Base-by-base conservation (phyloP, 2,329 filamentous ascomycete species). In the Chrysosporium keratinophilum region DNA sequence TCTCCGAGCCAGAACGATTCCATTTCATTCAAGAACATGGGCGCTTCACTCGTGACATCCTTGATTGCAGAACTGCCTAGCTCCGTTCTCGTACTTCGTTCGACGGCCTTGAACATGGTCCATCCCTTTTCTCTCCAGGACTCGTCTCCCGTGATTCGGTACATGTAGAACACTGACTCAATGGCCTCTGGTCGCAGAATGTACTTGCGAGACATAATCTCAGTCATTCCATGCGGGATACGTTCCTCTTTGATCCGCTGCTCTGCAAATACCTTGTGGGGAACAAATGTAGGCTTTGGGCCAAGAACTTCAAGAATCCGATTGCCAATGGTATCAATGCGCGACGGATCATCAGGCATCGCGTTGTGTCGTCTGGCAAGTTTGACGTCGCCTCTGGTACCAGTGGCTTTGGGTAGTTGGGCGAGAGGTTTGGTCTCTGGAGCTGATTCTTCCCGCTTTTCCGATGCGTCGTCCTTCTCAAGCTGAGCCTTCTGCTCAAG, bases 1-100 rank as follows among this genome's bases (percentile, higher is more conserved):
- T 95, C 89, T 4, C 87, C 86, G 57, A 89, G 75, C 87, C 89
- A 95, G 69, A 95, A 95, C 64, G 85, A 91, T 73, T 95, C 86
- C 86, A 91, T 90, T 61, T 76, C 75, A 66, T 89, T 80, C 39
- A 69, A 65, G 52, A 76, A 71, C n/a, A 74, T 68, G 0, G 88
- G 82, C 17, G 89, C 88, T 37, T 50, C 23, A 42, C 57, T 58
- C 12, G 54, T 60, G 17, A 60, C 58, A 57, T 65, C 65, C 10
- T 46, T 52, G 15, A 67, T 53, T 4, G 59, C 87, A 10, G 81
- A 83, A 70, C 88, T 82, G 7, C 82, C 88, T 46, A 78, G 76
- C 10, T 81, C 71, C 0, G 86, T 84, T 37, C 75, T 73, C 1
- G 87, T 90, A 28, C 80, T 76, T 35, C 76, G 76, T 55, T 85